Evolutionary conservation across 2,329 filamentous ascomycete genomes (phyloP).

Genomic region (Raffaelea ambrosiae): DNA sequence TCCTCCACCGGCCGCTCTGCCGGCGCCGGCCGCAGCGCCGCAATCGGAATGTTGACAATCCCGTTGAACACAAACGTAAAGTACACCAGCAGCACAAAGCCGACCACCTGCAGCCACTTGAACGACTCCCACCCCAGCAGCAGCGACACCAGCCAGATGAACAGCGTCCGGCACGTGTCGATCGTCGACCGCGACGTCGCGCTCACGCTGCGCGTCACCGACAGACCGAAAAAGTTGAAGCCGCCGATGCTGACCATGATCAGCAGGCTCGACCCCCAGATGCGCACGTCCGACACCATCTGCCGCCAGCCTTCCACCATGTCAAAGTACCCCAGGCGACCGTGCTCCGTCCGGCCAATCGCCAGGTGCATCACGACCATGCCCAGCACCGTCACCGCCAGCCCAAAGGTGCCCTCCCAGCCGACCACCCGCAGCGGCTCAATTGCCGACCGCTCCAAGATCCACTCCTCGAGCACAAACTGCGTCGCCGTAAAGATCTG

Average conservation of each 20-base stretch:
- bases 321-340: constrained; percentile 81
- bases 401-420: constrained; percentile 93
- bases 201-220: constrained; percentile 80
- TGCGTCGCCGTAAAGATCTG: constrained; percentile 97
- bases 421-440: constrained; percentile 88
- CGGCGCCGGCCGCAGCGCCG: constrained; percentile 50
- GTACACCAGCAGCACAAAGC: constrained; percentile 86
- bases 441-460: constrained; percentile 56
- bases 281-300: constrained; percentile 60
- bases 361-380: constrained; percentile 75
- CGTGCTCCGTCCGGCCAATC: constrained; percentile 66
- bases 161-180: constrained; percentile 92
- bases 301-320: constrained; percentile 77
- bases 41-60: constrained; percentile 73
- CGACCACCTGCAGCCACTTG: constrained; percentile 90
- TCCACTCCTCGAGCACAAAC: constrained; percentile 92
- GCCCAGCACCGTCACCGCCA: constrained; percentile 64
- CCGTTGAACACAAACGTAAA: constrained; percentile 97
- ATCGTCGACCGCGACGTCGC: constrained; percentile 93
- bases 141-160: constrained; percentile 95
- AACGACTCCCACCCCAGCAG: constrained; percentile 94
- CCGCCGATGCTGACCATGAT: constrained; percentile 99
- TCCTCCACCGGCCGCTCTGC: constrained; percentile 46
- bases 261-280: constrained; percentile 69
- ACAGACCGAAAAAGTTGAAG: constrained; percentile 98